These are phyloP conservation scores for Bolboschoenoplectus hybrid DNA, from an alignment of 202 grass and related monocot genomes.

Conservation along the genomic window DNA sequence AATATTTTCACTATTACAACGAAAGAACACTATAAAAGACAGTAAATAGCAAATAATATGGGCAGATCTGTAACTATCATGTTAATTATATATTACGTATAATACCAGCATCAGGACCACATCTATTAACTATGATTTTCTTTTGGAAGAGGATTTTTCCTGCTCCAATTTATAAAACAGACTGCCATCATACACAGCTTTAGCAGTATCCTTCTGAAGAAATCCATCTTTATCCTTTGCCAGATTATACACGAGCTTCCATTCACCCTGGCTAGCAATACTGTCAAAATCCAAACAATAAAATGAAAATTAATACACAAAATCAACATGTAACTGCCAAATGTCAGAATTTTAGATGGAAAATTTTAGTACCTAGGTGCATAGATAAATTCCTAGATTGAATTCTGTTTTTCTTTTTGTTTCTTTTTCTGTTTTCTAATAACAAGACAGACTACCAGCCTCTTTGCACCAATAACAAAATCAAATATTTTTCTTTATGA, in stretches of 20 bases:
- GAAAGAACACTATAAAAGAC: conserved; percentile 7
- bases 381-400: not conserved
- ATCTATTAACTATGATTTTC: conserved; percentile 34
- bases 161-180: conserved; percentile 58
- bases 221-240: conserved; percentile 70
- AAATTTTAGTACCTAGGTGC: not conserved
- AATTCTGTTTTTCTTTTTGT: not conserved
- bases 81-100: not conserved
- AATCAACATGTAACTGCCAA: not conserved
- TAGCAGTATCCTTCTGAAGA: conserved; percentile 55
- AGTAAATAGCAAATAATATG: not conserved
- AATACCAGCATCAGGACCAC: not conserved
- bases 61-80: not conserved
- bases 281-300: conserved; percentile 38
- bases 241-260: conserved; percentile 63
- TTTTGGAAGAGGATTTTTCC: conserved; percentile 6
- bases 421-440: not conserved
- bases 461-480: not conserved
- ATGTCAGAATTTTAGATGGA: not conserved
- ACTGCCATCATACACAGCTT: conserved; percentile 67
- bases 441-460: not conserved
- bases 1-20: conserved; percentile 5
- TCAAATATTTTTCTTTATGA: conserved; percentile 7
- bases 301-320: not conserved
- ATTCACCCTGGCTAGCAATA: conserved; percentile 48